Conservation (phyloP, 2,329 filamentous ascomycete species). For the Trichophyton rubrum region DNA sequence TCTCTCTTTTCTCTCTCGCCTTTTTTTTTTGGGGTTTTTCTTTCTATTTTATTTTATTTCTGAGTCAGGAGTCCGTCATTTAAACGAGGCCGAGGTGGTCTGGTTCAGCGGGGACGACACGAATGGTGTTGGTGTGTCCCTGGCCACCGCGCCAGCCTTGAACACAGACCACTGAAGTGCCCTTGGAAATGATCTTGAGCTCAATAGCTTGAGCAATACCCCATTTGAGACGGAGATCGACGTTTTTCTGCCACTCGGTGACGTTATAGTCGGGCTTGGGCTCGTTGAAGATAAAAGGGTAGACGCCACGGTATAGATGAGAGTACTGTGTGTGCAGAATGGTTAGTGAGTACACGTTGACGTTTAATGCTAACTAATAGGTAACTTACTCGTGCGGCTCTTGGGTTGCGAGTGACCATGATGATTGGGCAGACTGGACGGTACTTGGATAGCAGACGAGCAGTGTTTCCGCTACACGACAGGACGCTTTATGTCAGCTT, state of each 20-base stretch:
- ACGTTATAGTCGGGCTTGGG: conserved; percentile 86
- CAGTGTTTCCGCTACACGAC: conserved; percentile 62
- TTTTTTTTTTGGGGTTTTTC: background rate
- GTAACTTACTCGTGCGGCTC: conserved; percentile 55
- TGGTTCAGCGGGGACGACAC: conserved; percentile 38
- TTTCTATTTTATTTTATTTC: too few species aligned
- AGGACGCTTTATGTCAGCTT: background rate
- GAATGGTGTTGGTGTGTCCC: conserved; percentile 55
- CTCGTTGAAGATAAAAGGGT: conserved; percentile 91
- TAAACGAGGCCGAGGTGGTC: conserved; percentile 27
- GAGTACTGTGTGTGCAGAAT: conserved; percentile 45
- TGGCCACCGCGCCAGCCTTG: conserved; percentile 57
- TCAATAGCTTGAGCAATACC: conserved; percentile 76
- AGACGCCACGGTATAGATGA: conserved; percentile 94
- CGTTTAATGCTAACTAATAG: too few species aligned
- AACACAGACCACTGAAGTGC: conserved; percentile 56
- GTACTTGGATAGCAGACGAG: conserved; percentile 94
- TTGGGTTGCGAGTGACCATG: conserved; percentile 86
- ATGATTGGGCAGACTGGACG: conserved; percentile 97
- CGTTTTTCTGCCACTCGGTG: conserved; percentile 97
- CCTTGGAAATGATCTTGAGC: conserved; percentile 67
- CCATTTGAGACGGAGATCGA: conserved; percentile 96
- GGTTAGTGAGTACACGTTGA: background rate
- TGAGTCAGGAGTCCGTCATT: background rate
- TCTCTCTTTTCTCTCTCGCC: background rate